phyloP scores from a whole-genome alignment of 805 yeast genomes.

The Saccharomycopsis selenospora region DNA sequence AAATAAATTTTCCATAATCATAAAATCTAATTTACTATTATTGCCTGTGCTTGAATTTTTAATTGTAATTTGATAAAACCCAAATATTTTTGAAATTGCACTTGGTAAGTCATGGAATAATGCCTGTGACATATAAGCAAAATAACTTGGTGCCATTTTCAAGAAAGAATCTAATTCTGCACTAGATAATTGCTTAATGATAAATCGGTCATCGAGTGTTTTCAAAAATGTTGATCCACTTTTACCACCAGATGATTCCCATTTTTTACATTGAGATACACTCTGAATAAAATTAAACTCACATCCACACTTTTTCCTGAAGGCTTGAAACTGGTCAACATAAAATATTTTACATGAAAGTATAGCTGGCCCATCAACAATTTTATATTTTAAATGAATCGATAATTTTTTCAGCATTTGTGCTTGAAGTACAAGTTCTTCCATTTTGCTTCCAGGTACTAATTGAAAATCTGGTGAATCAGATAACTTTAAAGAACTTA shows the following conservation, averaged over 20 bases:
- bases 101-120: conserved; percentile 92
- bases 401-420: conserved; percentile 64
- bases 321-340: conserved; percentile 95
- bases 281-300: conserved; percentile 76
- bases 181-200: conserved; percentile 82
- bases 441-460: background rate
- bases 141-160: conserved; percentile 92
- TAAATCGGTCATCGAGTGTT: conserved; percentile 83
- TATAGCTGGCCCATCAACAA: conserved; percentile 77
- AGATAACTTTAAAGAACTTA: background rate
- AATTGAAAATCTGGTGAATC: background rate
- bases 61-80: conserved; percentile 89
- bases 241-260: conserved; percentile 96
- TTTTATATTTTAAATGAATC: conserved; percentile 86
- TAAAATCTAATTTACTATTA: conserved; percentile 76
- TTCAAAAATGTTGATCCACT: conserved; percentile 92
- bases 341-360: conserved; percentile 90
- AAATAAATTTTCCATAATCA: conserved; percentile 93
- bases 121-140: conserved; percentile 92
- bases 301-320: conserved; percentile 76
- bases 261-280: conserved; percentile 83
- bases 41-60: conserved; percentile 71
- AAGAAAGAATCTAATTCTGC: conserved; percentile 90
- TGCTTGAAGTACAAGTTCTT: background rate
- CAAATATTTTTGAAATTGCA: conserved; percentile 88